These are phyloP conservation scores for Sporisorium iseilematis-ciliati DNA, from an alignment of 1,284 basidiomycete genomes.

Conservation along the genomic window DNA sequence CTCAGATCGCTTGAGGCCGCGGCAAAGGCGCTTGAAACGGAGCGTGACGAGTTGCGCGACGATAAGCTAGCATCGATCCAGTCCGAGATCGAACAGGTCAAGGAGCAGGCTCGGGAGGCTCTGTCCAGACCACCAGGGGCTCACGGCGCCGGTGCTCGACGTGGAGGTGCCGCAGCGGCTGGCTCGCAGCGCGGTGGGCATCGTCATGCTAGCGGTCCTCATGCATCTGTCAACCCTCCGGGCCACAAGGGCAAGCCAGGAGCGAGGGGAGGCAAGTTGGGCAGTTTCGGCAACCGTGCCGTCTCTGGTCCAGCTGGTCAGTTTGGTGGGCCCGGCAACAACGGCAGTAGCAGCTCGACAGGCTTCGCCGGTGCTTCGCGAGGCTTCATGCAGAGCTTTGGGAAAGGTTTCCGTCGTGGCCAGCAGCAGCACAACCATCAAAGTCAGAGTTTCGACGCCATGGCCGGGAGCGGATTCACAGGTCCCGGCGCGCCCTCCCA, in stretches of 20 bases:
- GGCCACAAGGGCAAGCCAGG: slow-evolving; percentile 38
- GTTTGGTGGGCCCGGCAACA: slow-evolving; percentile 21
- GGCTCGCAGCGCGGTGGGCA: slow-evolving; percentile 38
- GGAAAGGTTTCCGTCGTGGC: slow-evolving; percentile 41
- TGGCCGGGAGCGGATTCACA: slow-evolving; percentile 19
- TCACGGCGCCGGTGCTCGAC: slow-evolving; percentile 13
- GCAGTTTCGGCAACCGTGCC: slow-evolving; percentile 36
- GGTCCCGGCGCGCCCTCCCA: slow-evolving; percentile 12
- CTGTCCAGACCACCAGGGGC: slow-evolving; percentile 22
- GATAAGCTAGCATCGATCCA: slow-evolving; percentile 36
- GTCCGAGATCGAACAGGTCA: slow-evolving; percentile 45
- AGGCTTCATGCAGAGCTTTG: slow-evolving; percentile 51
- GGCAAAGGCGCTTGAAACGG: slow-evolving; percentile 33
- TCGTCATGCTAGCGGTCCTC: slow-evolving; percentile 44
- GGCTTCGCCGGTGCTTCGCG: slow-evolving; percentile 37
- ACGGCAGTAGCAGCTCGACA: slow-evolving; percentile 5
- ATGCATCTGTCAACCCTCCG: slow-evolving; percentile 12
- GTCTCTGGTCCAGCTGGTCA: slow-evolving; percentile 43
- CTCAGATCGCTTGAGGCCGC: slow-evolving; percentile 34
- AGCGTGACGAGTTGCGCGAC: slow-evolving; percentile 45
- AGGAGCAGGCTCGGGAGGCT: slow-evolving; percentile 36
- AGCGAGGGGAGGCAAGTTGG: slow-evolving; percentile 34
- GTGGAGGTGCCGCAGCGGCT: slow-evolving; percentile 29
- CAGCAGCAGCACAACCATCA: slow-evolving; percentile 26
- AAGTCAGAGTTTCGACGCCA: slow-evolving; percentile 31